Conservation (phyloP, 108 stramenopile genomes). For the Stephanodiscus minutulus region DNA sequence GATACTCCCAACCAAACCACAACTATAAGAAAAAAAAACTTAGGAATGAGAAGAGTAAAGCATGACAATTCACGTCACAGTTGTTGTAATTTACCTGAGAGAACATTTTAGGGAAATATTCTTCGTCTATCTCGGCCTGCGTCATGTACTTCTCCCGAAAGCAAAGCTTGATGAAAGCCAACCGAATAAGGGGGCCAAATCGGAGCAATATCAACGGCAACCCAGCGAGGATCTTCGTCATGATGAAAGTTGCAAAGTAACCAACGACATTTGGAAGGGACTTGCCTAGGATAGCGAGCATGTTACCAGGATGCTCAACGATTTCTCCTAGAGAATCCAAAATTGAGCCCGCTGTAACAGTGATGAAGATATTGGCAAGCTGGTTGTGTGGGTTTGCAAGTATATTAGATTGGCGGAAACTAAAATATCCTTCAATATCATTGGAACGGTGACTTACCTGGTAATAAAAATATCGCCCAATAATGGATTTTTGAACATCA, state of each 20-base stretch:
- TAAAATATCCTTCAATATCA: neutral
- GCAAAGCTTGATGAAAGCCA: conserved; percentile 59
- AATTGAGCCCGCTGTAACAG: conserved; percentile 86
- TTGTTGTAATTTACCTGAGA: conserved; percentile 10
- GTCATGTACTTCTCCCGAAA: conserved; percentile 70
- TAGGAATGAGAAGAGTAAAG: neutral
- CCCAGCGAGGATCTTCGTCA: conserved; percentile 89
- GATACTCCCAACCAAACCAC: conserved; percentile 87
- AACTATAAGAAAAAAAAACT: neutral
- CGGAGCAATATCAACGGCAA: conserved; percentile 80
- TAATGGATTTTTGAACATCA: conserved; percentile 83
- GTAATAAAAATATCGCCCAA: conserved; percentile 88
- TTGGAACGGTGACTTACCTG: conserved; percentile 29
- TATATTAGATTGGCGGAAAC: conserved; percentile 1
- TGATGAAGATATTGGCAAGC: conserved; percentile 86
- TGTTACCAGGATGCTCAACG: conserved; percentile 74
- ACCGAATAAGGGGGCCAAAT: conserved; percentile 64
- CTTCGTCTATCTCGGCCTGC: conserved; percentile 76
- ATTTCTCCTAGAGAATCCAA: conserved; percentile 77
- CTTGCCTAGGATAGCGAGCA: conserved; percentile 72
- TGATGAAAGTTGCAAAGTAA: conserved; percentile 82
- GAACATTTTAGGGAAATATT: conserved; percentile 31
- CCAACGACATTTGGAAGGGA: conserved; percentile 83
- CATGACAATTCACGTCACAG: neutral
- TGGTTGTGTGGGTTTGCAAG: neutral